Evolutionary conservation across 208 protist genomes (phyloP).

Genomic region (Trypanosoma avium): DNA sequence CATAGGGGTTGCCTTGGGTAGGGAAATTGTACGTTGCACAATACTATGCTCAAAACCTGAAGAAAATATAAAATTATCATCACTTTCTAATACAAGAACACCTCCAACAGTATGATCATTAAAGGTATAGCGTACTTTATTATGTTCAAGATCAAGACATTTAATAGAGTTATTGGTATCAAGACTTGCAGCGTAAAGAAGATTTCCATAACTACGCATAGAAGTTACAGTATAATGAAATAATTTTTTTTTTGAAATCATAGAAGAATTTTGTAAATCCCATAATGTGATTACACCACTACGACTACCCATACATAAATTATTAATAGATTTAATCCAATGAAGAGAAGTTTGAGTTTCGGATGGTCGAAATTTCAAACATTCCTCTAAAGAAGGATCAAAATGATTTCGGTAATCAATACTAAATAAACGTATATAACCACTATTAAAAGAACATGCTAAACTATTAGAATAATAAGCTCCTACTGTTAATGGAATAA

Average conservation of each 20-base stretch:
- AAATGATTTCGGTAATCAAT: slow-evolving; percentile 32
- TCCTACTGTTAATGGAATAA: slow-evolving; percentile 31
- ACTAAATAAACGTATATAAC: slow-evolving; percentile 34
- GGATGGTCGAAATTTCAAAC: slow-evolving; percentile 21
- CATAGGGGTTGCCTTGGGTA: slow-evolving; percentile 25
- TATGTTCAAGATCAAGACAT: slow-evolving; percentile 44
- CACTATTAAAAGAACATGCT: slow-evolving; percentile 44
- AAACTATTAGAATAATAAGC: slow-evolving; percentile 32
- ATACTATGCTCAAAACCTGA: slow-evolving; percentile 44
- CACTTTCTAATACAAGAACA: slow-evolving; percentile 29
- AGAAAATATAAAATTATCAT: slow-evolving; percentile 49
- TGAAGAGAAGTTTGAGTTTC: slow-evolving; percentile 47
- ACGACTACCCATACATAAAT: slow-evolving; percentile 44
- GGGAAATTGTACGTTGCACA: slow-evolving; percentile 41
- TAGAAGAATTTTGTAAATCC: slow-evolving; percentile 32
- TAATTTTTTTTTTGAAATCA: slow-evolving; percentile 30
- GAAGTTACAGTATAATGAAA: slow-evolving; percentile 35
- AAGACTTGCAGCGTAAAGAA: slow-evolving; percentile 40
- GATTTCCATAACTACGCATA: slow-evolving; percentile 16
- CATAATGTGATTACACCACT: slow-evolving; percentile 44
- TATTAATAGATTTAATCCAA: slow-evolving; percentile 39
- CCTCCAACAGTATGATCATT: slow-evolving; percentile 52
- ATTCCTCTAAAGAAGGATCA: slow-evolving; percentile 27
- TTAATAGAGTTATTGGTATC: slow-evolving; percentile 51
- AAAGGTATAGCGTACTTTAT: slow-evolving; percentile 35